Percentiles rank a stretch among this genome's conserved stretches.
These are phyloP conservation scores for Penicillium bialowiezense DNA, from an alignment of 495 filamentous ascomycete genomes.

Conservation along the genomic window DNA sequence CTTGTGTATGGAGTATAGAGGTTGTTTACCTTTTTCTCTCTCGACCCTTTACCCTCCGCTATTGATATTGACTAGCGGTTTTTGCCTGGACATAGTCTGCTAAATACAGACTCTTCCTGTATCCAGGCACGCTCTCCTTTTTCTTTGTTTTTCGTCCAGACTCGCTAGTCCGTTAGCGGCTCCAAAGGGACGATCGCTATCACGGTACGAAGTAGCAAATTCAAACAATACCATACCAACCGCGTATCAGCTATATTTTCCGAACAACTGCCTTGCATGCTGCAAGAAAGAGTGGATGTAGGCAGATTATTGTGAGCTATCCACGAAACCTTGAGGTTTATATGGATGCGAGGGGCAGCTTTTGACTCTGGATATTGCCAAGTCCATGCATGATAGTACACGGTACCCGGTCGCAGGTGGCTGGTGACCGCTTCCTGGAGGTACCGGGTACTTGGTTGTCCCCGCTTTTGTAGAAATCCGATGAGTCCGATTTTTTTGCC, in stretches of 20 bases:
- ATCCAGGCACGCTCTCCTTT: too few relatives aligned
- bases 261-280: background rate
- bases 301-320: slow-evolving; percentile 3
- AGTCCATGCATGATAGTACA: background rate
- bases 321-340: background rate
- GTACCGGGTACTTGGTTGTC: slow-evolving; percentile 1
- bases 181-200: slow-evolving; percentile 24
- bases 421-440: background rate
- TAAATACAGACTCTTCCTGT: too few relatives aligned
- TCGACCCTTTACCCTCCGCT: background rate
- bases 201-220: too few relatives aligned
- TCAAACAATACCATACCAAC: background rate
- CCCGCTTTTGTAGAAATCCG: slow-evolving; percentile 1
- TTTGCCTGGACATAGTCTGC: too few relatives aligned
- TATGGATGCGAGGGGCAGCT: background rate
- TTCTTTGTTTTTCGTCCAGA: background rate
- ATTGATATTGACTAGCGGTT: too few relatives aligned
- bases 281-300: background rate
- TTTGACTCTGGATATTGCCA: background rate
- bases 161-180: slow-evolving; percentile 12
- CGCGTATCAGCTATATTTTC: background rate
- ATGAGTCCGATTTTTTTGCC: background rate
- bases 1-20: background rate
- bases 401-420: background rate
- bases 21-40: slow-evolving; percentile 4